Percentiles rank a stretch among this genome's conserved stretches.
Conservation (phyloP, 495 filamentous ascomycete species). For the Bryoglossum gracile region DNA sequence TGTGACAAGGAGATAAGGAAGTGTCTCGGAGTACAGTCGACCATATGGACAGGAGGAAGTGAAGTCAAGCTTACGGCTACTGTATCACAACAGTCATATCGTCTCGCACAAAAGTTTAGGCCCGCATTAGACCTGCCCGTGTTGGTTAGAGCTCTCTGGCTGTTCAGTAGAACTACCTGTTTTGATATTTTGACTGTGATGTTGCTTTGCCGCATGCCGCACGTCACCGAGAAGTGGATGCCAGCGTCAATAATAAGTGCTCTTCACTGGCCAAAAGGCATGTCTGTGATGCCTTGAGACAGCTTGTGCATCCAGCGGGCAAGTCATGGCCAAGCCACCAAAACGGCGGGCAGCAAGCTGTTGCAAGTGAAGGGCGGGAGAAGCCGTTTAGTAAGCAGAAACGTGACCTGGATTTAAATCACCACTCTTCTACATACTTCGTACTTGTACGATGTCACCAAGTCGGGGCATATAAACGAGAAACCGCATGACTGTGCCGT, state of each 20-base stretch:
- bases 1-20: background rate
- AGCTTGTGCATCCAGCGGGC: too few relatives aligned
- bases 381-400: background rate
- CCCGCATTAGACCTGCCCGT: background rate
- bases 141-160: background rate
- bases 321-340: background rate
- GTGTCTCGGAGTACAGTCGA: background rate
- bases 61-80: background rate
- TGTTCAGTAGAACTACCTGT: too few relatives aligned
- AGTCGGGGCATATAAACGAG: background rate
- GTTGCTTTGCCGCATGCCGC: too few relatives aligned
- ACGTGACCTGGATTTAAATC: background rate
- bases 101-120: background rate
- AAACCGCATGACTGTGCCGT: background rate
- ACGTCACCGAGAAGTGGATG: too few relatives aligned
- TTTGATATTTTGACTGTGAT: too few relatives aligned
- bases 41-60: background rate
- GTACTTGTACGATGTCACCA: background rate
- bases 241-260: too few relatives aligned
- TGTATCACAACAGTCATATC: background rate
- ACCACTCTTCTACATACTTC: background rate
- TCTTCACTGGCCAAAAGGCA: too few relatives aligned
- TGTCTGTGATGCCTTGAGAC: too few relatives aligned
- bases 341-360: background rate
- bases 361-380: background rate